Percentiles rank a stretch among this genome's conserved stretches.
Evolutionary conservation across 1,284 basidiomycete genomes (phyloP).

Genomic region (Neolentinus lepideus): DNA sequence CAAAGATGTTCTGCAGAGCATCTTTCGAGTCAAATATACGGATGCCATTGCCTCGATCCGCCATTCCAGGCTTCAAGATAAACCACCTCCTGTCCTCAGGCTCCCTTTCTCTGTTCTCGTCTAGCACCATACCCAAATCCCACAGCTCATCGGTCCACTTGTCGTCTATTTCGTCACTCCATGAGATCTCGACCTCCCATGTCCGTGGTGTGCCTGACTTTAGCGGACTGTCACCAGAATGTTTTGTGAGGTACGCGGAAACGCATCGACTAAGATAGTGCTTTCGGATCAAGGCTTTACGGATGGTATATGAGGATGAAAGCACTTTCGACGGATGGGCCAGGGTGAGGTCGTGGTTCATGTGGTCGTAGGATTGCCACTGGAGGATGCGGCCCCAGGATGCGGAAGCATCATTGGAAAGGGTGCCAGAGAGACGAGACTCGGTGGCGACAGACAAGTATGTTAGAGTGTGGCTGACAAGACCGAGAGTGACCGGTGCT

Average conservation of each 20-base stretch:
- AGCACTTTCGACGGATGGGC: conserved; percentile 42
- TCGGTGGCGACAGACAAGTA: not conserved
- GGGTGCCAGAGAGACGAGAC: not conserved
- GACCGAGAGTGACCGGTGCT: not conserved
- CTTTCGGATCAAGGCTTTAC: conserved; percentile 93
- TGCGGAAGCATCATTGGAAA: not conserved
- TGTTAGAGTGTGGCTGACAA: not conserved
- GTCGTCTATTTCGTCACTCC: conserved; percentile 94
- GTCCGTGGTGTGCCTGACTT: conserved; percentile 63
- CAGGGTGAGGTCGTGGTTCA: conserved; percentile 71
- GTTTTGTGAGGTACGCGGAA: conserved; percentile 70
- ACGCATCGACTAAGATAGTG: conserved; percentile 85
- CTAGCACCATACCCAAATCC: conserved; percentile 54
- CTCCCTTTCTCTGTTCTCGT: conserved; percentile 33
- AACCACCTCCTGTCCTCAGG: conserved; percentile 64
- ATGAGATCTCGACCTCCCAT: conserved; percentile 86
- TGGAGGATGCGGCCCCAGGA: conserved; percentile 39
- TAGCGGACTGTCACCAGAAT: conserved; percentile 45
- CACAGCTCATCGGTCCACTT: conserved; percentile 91
- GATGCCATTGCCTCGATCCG: conserved; percentile 94
- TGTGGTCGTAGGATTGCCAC: conserved; percentile 79
- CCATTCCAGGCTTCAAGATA: conserved; percentile 97
- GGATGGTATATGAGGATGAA: conserved; percentile 83
- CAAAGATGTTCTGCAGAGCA: conserved; percentile 72
- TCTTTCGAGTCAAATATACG: conserved; percentile 82